Conservation (phyloP, 352 stramenopile species). For the Pythium myriotylum region DNA sequence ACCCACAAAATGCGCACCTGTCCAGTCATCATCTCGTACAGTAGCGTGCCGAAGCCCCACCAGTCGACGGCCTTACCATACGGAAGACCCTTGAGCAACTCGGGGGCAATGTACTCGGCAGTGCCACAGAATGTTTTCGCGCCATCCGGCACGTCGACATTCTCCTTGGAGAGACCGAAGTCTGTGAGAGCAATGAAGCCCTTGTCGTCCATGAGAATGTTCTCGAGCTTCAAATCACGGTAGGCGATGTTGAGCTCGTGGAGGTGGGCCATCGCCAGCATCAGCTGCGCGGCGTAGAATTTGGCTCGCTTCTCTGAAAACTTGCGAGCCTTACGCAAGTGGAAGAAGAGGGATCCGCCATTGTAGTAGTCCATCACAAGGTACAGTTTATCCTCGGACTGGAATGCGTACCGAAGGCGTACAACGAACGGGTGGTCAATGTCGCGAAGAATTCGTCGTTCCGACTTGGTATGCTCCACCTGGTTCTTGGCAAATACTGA, state of each 20-base stretch:
- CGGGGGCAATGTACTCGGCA: slow-evolving; percentile 92
- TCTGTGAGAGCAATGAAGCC: slow-evolving; percentile 93
- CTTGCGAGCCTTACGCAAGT: slow-evolving; percentile 89
- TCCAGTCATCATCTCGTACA: slow-evolving; percentile 96
- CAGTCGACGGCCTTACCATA: slow-evolving; percentile 93
- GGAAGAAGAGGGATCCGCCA: slow-evolving; percentile 91
- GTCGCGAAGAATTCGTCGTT: slow-evolving; percentile 89
- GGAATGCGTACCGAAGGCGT: slow-evolving; percentile 92
- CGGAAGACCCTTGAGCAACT: slow-evolving; percentile 87
- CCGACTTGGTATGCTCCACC: slow-evolving; percentile 93
- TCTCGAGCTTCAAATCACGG: slow-evolving; percentile 95
- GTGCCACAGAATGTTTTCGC: slow-evolving; percentile 94
- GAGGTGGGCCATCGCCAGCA: slow-evolving; percentile 92
- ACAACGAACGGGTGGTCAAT: slow-evolving; percentile 94
- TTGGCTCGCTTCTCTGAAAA: slow-evolving; percentile 88
- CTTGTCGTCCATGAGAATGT: slow-evolving; percentile 94
- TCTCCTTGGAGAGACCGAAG: slow-evolving; percentile 93
- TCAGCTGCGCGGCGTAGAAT: slow-evolving; percentile 91
- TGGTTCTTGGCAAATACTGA: slow-evolving; percentile 93
- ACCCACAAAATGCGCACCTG: slow-evolving; percentile 29
- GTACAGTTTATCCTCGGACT: slow-evolving; percentile 93
- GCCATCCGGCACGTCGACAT: slow-evolving; percentile 85
- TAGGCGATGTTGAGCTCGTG: slow-evolving; percentile 94
- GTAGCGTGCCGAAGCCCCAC: slow-evolving; percentile 93
- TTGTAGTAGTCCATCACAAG: slow-evolving; percentile 94